These are phyloP conservation scores for Xylaria sp. DNA, from an alignment of 2,329 filamentous ascomycete genomes.

Conservation along the genomic window DNA sequence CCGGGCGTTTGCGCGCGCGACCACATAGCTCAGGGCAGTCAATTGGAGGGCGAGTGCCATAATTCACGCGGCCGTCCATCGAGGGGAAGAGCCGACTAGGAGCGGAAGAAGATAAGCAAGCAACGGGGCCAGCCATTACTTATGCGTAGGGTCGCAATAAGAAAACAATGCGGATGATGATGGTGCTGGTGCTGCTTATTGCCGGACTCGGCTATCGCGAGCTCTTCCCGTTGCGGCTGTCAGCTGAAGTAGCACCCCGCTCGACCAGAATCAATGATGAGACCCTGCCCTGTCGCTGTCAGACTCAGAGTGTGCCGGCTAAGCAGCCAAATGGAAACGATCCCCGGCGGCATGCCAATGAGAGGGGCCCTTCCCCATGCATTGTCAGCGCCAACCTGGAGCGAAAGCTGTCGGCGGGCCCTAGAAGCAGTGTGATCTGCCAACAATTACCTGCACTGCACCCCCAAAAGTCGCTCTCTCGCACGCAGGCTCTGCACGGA, in stretches of 20 bases:
- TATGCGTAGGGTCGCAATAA: slow-evolving; percentile 14
- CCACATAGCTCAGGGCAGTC: slow-evolving; percentile 38
- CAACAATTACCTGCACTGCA: slow-evolving; percentile 23
- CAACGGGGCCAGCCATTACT: slow-evolving; percentile 27
- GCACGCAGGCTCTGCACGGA: slow-evolving; percentile 14
- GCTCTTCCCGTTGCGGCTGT: slow-evolving; percentile 34
- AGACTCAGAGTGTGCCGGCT: slow-evolving; percentile 29
- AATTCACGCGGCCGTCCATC: slow-evolving; percentile 35
- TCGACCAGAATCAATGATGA: slow-evolving; percentile 28
- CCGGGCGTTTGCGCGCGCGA: slow-evolving; percentile 35
- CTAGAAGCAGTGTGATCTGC: slow-evolving; percentile 19
- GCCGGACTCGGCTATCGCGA: slow-evolving; percentile 29
- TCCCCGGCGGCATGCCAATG: slow-evolving; percentile 27
- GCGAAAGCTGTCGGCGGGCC: slow-evolving; percentile 16
- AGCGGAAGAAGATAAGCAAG: slow-evolving; percentile 11
- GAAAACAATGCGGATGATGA: slow-evolving; percentile 9
- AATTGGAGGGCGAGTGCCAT: slow-evolving; percentile 41
- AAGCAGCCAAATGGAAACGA: slow-evolving; percentile 32
- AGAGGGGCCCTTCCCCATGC: slow-evolving; percentile 21
- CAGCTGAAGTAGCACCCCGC: slow-evolving; percentile 36
- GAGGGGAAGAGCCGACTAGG: slow-evolving; percentile 19
- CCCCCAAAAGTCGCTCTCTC: slow-evolving; percentile 8
- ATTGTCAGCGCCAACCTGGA: slow-evolving; percentile 30
- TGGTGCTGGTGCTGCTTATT: slow-evolving; percentile 21
- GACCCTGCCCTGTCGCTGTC: slow-evolving; percentile 30